Evolutionary conservation across 2,329 filamentous ascomycete species (phyloP).

Genomic region (Clarireedia hainanense): DNA sequence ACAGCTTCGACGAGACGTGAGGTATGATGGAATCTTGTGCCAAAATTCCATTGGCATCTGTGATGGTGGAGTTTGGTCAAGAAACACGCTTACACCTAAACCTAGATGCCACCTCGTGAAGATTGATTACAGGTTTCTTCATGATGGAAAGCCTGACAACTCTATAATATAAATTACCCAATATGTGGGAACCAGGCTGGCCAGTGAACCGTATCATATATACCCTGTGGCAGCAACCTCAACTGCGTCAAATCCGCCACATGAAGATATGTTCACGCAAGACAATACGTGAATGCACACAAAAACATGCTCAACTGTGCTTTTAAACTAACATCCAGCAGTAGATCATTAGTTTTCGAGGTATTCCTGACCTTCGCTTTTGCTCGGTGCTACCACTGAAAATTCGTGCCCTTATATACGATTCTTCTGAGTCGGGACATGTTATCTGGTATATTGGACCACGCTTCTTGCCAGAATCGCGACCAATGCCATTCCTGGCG

Average conservation of each 20-base stretch:
- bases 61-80: too few species aligned
- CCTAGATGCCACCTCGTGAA: too few species aligned
- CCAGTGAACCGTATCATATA: neutral
- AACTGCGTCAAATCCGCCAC: neutral
- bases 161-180: neutral
- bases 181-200: neutral
- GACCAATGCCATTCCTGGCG: neutral
- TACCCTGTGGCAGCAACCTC: neutral
- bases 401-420: neutral
- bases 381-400: neutral
- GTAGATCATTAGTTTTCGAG: slow-evolving; percentile 8
- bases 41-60: too few species aligned
- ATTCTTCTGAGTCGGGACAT: neutral
- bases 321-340: slow-evolving; percentile 8
- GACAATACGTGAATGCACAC: slow-evolving; percentile 9
- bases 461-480: neutral
- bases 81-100: too few species aligned
- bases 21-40: too few species aligned
- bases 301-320: slow-evolving; percentile 11
- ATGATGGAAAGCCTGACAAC: too few species aligned
- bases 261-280: neutral
- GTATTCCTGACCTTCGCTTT: slow-evolving; percentile 7
- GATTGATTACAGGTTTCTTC: too few species aligned
- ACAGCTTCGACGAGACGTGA: too few species aligned
- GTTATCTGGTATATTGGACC: neutral